Evolutionary conservation across 164 flowering plant genomes (phyloP).

Genomic region (Umbellularia californica): DNA sequence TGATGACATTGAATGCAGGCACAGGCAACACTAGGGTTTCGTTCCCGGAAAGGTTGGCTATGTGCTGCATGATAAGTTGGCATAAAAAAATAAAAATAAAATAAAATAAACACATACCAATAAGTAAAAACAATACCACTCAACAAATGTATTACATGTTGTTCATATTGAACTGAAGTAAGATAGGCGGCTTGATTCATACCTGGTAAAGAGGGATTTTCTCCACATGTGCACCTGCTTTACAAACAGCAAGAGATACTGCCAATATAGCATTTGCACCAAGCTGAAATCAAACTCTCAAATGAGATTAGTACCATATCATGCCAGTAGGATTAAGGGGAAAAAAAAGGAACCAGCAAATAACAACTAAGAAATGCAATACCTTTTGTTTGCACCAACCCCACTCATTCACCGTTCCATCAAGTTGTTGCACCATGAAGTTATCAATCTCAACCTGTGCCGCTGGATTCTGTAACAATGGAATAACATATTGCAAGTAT

Average conservation of each 20-base stretch:
- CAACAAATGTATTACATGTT: background rate
- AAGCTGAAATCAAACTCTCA: conserved; percentile 21
- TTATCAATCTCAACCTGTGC: conserved; percentile 31
- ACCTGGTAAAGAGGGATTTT: conserved; percentile 42
- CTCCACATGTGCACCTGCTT: conserved; percentile 38
- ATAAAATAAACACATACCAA: too few species aligned
- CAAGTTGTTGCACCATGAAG: conserved; percentile 46
- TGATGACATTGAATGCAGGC: conserved; percentile 44
- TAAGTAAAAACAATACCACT: background rate
- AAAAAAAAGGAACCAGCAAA: background rate
- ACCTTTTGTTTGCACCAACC: conserved; percentile 52
- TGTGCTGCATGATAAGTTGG: conserved; percentile 26
- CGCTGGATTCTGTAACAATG: conserved; percentile 28
- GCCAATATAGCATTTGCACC: conserved; percentile 47
- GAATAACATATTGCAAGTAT: background rate
- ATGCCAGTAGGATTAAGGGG: background rate
- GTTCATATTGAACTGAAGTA: too few species aligned
- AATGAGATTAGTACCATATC: too few species aligned
- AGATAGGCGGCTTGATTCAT: background rate
- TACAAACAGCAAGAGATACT: conserved; percentile 43
- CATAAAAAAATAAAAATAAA: background rate
- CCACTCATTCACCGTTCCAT: conserved; percentile 46
- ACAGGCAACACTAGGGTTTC: conserved; percentile 39
- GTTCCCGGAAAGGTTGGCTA: conserved; percentile 41
- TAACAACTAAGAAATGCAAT: background rate